Evolutionary conservation across 768 basidiomycete genomes (phyloP).

Genomic region (Pulveroboletus frians): DNA sequence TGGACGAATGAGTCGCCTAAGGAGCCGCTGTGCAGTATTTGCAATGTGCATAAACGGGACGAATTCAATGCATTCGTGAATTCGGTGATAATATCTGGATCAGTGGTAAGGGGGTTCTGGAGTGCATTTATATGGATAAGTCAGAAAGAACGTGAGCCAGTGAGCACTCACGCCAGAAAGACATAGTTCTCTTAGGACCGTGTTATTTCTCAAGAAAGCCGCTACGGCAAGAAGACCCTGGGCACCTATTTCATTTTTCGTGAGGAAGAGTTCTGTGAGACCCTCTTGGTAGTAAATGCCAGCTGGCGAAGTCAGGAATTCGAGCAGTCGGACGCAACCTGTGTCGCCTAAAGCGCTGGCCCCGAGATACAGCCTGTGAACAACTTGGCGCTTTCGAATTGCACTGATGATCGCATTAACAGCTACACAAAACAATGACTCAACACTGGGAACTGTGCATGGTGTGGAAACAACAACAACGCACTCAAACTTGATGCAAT

Average conservation of each 20-base stretch:
- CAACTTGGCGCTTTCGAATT: constrained; percentile 41
- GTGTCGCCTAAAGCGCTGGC: constrained; percentile 54
- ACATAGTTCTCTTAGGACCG: constrained; percentile 43
- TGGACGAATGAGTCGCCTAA: constrained; percentile 50
- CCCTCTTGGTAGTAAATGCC: constrained; percentile 37
- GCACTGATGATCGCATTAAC: constrained; percentile 44
- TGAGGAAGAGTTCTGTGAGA: constrained; percentile 54
- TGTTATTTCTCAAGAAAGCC: constrained; percentile 45
- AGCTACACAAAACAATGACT: constrained; percentile 31
- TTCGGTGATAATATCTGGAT: constrained; percentile 30
- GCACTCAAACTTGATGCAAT: constrained; percentile 27
- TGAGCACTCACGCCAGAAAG: constrained; percentile 50
- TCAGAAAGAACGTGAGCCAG: background rate
- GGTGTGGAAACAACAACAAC: background rate
- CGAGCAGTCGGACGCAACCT: constrained; percentile 51
- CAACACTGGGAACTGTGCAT: background rate
- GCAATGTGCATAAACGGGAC: constrained; percentile 47
- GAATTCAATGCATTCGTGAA: constrained; percentile 51
- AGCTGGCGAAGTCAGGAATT: constrained; percentile 45
- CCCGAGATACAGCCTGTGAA: constrained; percentile 51
- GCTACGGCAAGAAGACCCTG: constrained; percentile 50
- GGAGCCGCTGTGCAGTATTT: constrained; percentile 44
- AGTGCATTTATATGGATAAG: constrained; percentile 14
- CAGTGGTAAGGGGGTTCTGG: constrained; percentile 39
- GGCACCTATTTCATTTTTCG: constrained; percentile 52